phyloP scores from a whole-genome alignment of 1,139 yeast species.

The Arxiozyma bovina region DNA sequence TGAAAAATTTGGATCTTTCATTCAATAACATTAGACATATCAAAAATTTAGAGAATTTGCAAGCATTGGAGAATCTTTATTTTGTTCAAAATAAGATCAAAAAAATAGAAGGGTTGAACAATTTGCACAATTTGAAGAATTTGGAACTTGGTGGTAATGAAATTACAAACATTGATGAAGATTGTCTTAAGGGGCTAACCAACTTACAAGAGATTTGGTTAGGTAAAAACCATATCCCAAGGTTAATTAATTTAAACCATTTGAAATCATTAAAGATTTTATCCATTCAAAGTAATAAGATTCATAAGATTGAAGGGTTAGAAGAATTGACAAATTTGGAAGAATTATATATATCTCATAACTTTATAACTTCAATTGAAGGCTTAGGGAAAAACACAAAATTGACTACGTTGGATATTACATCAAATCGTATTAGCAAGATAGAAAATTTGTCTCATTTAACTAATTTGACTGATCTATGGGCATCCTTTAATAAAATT shows the following conservation, averaged over 20 bases:
- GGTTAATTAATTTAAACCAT: conserved; percentile 53
- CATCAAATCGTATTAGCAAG: conserved; percentile 58
- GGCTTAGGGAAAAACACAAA: conserved; percentile 65
- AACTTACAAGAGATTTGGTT: conserved; percentile 78
- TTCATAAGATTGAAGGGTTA: conserved; percentile 73
- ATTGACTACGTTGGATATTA: conserved; percentile 69
- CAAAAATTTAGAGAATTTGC: conserved; percentile 62
- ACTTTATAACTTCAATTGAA: conserved; percentile 67
- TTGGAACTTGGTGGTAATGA: conserved; percentile 90
- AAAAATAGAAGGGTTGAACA: conserved; percentile 59
- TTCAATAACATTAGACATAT: conserved; percentile 86
- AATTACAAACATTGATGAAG: conserved; percentile 49
- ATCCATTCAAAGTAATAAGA: conserved; percentile 81
- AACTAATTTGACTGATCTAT: conserved; percentile 68
- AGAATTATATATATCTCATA: conserved; percentile 83
- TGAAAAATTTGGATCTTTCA: conserved; percentile 68
- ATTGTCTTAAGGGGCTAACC: conserved; percentile 37
- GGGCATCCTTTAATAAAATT: conserved; percentile 80
- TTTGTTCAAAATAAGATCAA: conserved; percentile 84
- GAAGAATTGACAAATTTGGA: conserved; percentile 64
- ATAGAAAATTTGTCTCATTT: conserved; percentile 63
- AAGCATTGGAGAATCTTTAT: conserved; percentile 57
- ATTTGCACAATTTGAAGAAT: conserved; percentile 51
- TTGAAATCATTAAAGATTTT: conserved; percentile 61
- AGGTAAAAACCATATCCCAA: conserved; percentile 74